phyloP scores from a whole-genome alignment of 2,329 filamentous ascomycete genomes.

The Cadophora sp. region DNA sequence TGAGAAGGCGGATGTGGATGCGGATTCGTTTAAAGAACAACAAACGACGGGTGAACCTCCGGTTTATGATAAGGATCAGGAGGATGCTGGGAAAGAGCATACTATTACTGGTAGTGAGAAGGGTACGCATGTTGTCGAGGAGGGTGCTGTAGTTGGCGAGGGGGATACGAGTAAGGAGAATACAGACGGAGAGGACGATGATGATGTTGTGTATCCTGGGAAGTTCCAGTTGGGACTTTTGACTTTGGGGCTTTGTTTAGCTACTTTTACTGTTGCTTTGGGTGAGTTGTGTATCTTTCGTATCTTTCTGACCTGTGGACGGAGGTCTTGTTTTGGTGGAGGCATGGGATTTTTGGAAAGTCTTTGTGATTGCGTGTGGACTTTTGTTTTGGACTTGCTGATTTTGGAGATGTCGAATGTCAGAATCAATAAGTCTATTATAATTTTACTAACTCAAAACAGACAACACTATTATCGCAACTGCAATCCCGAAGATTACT shows the following conservation, averaged over 20 bases:
- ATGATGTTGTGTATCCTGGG: conserved; percentile 39
- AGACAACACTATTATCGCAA: conserved; percentile 49
- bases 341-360: background rate
- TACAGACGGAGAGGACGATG: conserved; percentile 31
- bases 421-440: background rate
- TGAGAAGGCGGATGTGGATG: conserved; percentile 30
- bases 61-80: background rate
- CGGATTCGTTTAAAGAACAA: conserved; percentile 26
- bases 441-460: conserved; percentile 12
- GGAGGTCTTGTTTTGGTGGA: background rate
- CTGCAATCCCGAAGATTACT: conserved; percentile 53
- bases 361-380: background rate
- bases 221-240: conserved; percentile 48
- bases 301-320: background rate
- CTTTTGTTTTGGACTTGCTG: background rate
- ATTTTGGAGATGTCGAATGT: background rate
- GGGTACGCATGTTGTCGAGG: conserved; percentile 3
- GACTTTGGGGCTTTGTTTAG: conserved; percentile 54
- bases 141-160: background rate
- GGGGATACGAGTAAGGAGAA: conserved; percentile 15
- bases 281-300: conserved; percentile 36
- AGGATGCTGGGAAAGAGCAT: conserved; percentile 14
- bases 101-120: conserved; percentile 8
- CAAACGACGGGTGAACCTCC: conserved; percentile 9
- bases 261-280: conserved; percentile 56